Percentiles rank a stretch among this genome's conserved stretches.
Conservation (phyloP, 192 early-diverging fungal species). For the Mortierella alpina region DNA sequence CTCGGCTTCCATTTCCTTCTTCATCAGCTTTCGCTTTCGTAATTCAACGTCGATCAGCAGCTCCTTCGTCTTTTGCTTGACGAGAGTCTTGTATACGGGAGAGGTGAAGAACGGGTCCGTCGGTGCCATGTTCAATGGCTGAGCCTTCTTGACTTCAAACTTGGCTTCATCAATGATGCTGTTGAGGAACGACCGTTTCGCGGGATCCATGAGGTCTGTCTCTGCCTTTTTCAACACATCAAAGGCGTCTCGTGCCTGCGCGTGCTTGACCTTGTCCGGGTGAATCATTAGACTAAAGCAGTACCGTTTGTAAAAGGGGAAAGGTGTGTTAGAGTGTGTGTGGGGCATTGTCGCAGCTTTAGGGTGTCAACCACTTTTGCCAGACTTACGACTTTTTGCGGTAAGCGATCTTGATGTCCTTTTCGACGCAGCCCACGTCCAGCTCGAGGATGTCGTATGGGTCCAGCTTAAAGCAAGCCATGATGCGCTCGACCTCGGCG, state of each 20-base stretch:
- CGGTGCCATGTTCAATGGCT: slow-evolving; percentile 45
- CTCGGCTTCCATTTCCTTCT: slow-evolving; percentile 69
- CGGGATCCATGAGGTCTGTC: slow-evolving; percentile 63
- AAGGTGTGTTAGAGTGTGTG: not conserved
- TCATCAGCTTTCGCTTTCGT: slow-evolving; percentile 59
- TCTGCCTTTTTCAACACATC: slow-evolving; percentile 69
- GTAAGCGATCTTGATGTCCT: slow-evolving; percentile 65
- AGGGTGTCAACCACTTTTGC: not conserved
- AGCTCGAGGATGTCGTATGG: slow-evolving; percentile 68
- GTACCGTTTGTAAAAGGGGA: not conserved
- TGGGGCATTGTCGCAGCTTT: not conserved
- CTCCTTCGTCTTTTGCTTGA: slow-evolving; percentile 63
- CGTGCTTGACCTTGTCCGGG: slow-evolving; percentile 70
- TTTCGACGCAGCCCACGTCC: slow-evolving; percentile 51
- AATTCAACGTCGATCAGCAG: slow-evolving; percentile 65
- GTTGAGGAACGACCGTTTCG: slow-evolving; percentile 54
- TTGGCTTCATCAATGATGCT: slow-evolving; percentile 68
- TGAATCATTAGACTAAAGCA: slow-evolving; percentile 64
- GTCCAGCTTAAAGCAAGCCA: slow-evolving; percentile 63
- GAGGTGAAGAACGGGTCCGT: slow-evolving; percentile 59
- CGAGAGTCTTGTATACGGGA: slow-evolving; percentile 50
- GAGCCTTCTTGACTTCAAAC: slow-evolving; percentile 56
- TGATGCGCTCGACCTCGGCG: slow-evolving; percentile 69
- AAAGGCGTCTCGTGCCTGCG: slow-evolving; percentile 65
- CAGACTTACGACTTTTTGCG: slow-evolving; percentile 64